phyloP scores from a whole-genome alignment of 495 filamentous ascomycete genomes.

The Lophiostoma macrostomum region DNA sequence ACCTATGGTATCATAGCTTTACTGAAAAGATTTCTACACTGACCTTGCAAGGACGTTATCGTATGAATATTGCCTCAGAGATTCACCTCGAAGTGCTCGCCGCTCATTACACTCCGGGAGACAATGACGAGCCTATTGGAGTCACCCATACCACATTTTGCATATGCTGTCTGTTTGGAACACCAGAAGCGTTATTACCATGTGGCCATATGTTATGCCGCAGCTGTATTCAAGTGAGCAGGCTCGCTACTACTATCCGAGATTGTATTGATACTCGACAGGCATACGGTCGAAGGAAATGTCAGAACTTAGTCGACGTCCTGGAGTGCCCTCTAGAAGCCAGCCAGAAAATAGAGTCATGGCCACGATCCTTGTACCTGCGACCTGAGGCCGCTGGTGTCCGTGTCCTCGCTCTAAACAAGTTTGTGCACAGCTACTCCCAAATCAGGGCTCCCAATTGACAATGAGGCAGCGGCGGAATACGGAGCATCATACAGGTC shows the following conservation, averaged over 20 bases:
- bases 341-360: background rate
- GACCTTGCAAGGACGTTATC: background rate
- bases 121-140: background rate
- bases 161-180: slow-evolving; percentile 19
- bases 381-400: slow-evolving; percentile 16
- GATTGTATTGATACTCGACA: too few species aligned
- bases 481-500: slow-evolving; percentile 21
- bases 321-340: slow-evolving; percentile 14
- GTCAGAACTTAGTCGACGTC: slow-evolving; percentile 11
- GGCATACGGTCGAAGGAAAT: slow-evolving; percentile 4
- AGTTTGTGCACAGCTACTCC: background rate
- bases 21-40: slow-evolving; percentile 3
- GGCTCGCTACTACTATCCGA: too few species aligned
- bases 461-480: slow-evolving; percentile 17
- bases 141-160: slow-evolving; percentile 16
- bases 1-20: slow-evolving; percentile 7
- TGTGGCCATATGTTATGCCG: slow-evolving; percentile 24
- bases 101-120: background rate
- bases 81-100: slow-evolving; percentile 20
- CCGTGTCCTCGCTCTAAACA: slow-evolving; percentile 15
- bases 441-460: background rate
- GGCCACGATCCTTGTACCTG: slow-evolving; percentile 8
- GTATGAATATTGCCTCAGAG: slow-evolving; percentile 4
- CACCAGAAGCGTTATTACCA: slow-evolving; percentile 7
- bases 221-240: slow-evolving; percentile 12